Evolutionary conservation across 139 green algal species (phyloP).

Genomic region (Chlorella sp.): DNA sequence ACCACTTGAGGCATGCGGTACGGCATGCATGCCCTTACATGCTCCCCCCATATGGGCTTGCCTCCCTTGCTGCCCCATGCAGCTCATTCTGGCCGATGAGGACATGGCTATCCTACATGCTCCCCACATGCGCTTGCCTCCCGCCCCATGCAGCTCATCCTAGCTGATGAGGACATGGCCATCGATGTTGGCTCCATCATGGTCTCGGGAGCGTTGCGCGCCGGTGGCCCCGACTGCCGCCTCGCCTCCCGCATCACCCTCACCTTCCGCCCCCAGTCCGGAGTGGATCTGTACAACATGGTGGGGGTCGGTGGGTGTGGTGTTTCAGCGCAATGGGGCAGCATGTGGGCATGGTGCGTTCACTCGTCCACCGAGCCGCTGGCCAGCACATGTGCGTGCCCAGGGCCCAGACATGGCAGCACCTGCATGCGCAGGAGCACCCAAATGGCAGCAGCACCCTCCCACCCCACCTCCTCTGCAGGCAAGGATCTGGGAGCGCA

Average conservation of each 20-base stretch:
- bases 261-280: constrained; percentile 3
- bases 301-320: background rate
- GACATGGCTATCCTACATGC: background rate
- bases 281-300: constrained; percentile 27
- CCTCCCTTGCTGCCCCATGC: background rate
- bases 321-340: background rate
- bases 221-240: constrained; percentile 28
- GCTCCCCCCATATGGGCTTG: background rate
- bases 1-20: too few species aligned
- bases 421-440: too few species aligned
- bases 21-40: background rate
- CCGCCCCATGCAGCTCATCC: constrained; percentile 28
- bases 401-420: too few species aligned
- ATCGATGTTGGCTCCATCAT: constrained; percentile 24
- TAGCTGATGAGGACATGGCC: constrained; percentile 31
- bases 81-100: background rate
- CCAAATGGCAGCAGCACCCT: too few species aligned
- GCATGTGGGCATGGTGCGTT: too few species aligned
- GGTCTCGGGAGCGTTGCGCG: constrained; percentile 26
- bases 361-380: too few species aligned
- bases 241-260: constrained; percentile 35
- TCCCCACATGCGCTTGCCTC: background rate
- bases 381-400: too few species aligned
- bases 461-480: too few species aligned
- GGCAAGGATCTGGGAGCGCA: too few species aligned